Evolutionary conservation across 1,139 yeast species (phyloP).

Genomic region (Blastobotrys capitulatus): DNA sequence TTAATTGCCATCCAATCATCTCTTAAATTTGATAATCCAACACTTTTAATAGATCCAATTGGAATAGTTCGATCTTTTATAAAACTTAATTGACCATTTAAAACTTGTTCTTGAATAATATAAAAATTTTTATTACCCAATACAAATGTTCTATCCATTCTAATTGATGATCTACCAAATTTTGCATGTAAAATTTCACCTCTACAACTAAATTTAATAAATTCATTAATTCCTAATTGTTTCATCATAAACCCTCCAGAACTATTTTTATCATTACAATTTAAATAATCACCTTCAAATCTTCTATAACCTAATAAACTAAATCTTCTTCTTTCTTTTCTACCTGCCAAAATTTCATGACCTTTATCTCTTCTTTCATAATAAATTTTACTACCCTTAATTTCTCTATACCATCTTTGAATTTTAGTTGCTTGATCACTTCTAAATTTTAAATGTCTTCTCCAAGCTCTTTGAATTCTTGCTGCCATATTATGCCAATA

Average conservation of each 20-base stretch:
- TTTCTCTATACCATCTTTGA: conserved; percentile 81
- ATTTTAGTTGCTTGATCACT: conserved; percentile 82
- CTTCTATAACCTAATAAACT: conserved; percentile 85
- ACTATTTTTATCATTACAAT: conserved; percentile 69
- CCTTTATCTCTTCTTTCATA: conserved; percentile 81
- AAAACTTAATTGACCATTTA: conserved; percentile 67
- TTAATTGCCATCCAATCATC: conserved; percentile 93
- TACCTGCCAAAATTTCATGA: conserved; percentile 56
- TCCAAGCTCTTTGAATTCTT: conserved; percentile 94
- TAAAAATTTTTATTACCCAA: conserved; percentile 58
- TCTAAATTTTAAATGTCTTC: conserved; percentile 73
- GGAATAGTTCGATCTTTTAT: conserved; percentile 61
- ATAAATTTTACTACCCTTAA: conserved; percentile 73
- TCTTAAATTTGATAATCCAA: conserved; percentile 68
- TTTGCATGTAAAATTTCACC: conserved; percentile 81
- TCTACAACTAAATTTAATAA: conserved; percentile 68
- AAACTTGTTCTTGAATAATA: conserved; percentile 64
- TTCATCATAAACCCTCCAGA: conserved; percentile 58
- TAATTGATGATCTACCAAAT: conserved; percentile 86
- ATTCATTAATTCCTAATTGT: conserved; percentile 65
- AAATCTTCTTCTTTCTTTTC: conserved; percentile 87
- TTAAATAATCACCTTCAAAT: conserved; percentile 91
- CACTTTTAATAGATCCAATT: conserved; percentile 53
- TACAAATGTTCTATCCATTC: conserved; percentile 68
- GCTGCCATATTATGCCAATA: conserved; percentile 99